Base-by-base conservation (phyloP, 345 rosid species). In the Cardamine chenopodiifolia region DNA sequence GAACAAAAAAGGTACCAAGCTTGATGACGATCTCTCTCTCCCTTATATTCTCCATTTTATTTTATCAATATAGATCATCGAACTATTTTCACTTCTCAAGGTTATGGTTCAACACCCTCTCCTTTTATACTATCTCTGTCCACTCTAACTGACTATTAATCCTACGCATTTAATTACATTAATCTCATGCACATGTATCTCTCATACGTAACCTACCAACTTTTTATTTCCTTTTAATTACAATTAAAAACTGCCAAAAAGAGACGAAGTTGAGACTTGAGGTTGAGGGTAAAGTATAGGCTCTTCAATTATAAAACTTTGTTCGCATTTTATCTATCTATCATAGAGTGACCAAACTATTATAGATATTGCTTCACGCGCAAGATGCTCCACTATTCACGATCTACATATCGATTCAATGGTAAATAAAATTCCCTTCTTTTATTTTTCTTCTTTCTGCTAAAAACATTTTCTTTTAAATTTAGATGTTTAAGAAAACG, bases 131-230 rank as follows among this genome's bases (percentile, higher is more conserved):
- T 68, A 40, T 2, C 40, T 52, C 32, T 52, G 37, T 19, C 48
- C 48, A 75, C 62, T 75, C 62, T 60, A 52, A 29, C 18, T 34
- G 53, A 45, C 13, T 48, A 7, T 39, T 62, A 68, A 42, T 8
- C 28, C 35, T 26, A 48, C 3, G 34, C 19, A 37, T 9, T 66
- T 2, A 40, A 8, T 40, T 67, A 29, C 40, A 75, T 62, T 52
- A 60, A 68, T 62, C 74, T 68, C 56, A 68, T 53, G 74, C 69
- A 53, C 70, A 75, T 61, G 69, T 74, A 68, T 60, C 50, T 58
- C 42, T 32, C 60, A 60, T 74, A 74, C 10, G 32, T 23, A 49
- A 75, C 79, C 63, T 68, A 75, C 69, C 74, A 67, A 60, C 68
- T 75, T 68, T 37, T 60, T 20, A 28, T 50, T 6, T 25, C 49